Percentiles rank a stretch among this genome's conserved stretches.
Conservation (phyloP, 2,329 filamentous ascomycete species). For the Zelopaecilomyces penicillatus region DNA sequence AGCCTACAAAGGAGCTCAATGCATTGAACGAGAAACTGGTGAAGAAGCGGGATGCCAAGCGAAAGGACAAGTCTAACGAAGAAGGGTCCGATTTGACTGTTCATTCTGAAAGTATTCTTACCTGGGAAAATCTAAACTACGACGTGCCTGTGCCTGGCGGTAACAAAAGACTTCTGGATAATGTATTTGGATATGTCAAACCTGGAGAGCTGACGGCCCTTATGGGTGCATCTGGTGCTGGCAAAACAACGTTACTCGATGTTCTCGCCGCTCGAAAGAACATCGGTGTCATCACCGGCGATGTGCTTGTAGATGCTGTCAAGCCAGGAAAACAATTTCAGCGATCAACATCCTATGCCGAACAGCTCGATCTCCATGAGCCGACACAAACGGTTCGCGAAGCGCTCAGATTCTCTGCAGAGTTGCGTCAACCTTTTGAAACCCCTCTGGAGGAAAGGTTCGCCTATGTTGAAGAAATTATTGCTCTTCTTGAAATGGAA, state of each 20-base stretch:
- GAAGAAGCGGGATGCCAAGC: conserved; percentile 49
- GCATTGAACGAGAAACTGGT: conserved; percentile 55
- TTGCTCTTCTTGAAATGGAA: conserved; percentile 51
- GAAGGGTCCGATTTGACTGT: conserved; percentile 45
- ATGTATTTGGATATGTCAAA: conserved; percentile 60
- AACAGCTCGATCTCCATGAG: conserved; percentile 56
- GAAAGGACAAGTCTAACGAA: conserved; percentile 37
- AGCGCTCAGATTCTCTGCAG: conserved; percentile 54
- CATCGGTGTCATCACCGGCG: conserved; percentile 50
- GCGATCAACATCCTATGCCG: conserved; percentile 52
- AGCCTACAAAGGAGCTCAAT: conserved; percentile 59
- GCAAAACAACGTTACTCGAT: conserved; percentile 79
- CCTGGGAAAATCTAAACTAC: conserved; percentile 81
- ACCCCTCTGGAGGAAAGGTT: conserved; percentile 48
- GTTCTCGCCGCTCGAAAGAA: conserved; percentile 58
- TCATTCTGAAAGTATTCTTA: conserved; percentile 59
- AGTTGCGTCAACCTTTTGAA: conserved; percentile 48
- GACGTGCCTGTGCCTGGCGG: conserved; percentile 54
- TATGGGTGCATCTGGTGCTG: conserved; percentile 78
- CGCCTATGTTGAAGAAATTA: conserved; percentile 53
- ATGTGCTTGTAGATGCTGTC: conserved; percentile 48
- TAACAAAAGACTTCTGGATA: conserved; percentile 45
- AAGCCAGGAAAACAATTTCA: conserved; percentile 53
- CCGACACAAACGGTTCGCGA: conserved; percentile 55
- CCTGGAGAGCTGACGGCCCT: conserved; percentile 70